Evolutionary conservation across 208 protist genomes (phyloP).

Genomic region (Leishmania arabica): DNA sequence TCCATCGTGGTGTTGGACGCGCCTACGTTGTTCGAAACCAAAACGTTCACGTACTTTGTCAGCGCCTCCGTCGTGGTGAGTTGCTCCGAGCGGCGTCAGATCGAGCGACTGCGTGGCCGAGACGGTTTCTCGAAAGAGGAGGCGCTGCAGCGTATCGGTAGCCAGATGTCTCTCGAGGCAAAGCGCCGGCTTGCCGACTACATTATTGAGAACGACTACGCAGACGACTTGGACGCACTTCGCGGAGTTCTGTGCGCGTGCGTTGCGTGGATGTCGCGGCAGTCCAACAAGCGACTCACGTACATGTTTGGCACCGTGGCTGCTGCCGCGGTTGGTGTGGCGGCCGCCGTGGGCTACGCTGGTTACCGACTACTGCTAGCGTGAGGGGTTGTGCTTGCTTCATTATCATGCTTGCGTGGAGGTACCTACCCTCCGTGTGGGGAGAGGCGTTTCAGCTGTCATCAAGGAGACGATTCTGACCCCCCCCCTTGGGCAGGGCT

Average conservation of each 20-base stretch:
- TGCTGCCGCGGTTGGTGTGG: slow-evolving; percentile 11
- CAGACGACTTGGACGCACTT: slow-evolving; percentile 37
- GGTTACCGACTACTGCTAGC: slow-evolving; percentile 9
- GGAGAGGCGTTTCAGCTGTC: background rate
- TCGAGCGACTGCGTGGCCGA: slow-evolving; percentile 56
- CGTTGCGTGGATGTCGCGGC: slow-evolving; percentile 70
- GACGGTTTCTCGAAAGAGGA: slow-evolving; percentile 53
- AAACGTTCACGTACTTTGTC: slow-evolving; percentile 78
- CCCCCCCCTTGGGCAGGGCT: background rate
- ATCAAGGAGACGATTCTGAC: background rate
- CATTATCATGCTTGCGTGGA: background rate
- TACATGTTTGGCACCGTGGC: slow-evolving; percentile 30
- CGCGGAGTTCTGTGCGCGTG: slow-evolving; percentile 33
- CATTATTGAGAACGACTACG: slow-evolving; percentile 78
- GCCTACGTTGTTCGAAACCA: slow-evolving; percentile 87
- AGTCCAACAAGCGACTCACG: slow-evolving; percentile 41
- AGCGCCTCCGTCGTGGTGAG: slow-evolving; percentile 68
- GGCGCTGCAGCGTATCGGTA: slow-evolving; percentile 59
- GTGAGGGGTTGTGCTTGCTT: background rate
- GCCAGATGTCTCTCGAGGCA: slow-evolving; percentile 78
- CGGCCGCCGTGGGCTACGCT: slow-evolving; percentile 12
- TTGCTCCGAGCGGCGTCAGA: slow-evolving; percentile 61
- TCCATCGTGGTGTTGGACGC: slow-evolving; percentile 84
- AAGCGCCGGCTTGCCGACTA: slow-evolving; percentile 69
- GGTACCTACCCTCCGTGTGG: background rate